Conservation (phyloP, 495 filamentous ascomycete species). For the Aspergillus avenaceus region DNA sequence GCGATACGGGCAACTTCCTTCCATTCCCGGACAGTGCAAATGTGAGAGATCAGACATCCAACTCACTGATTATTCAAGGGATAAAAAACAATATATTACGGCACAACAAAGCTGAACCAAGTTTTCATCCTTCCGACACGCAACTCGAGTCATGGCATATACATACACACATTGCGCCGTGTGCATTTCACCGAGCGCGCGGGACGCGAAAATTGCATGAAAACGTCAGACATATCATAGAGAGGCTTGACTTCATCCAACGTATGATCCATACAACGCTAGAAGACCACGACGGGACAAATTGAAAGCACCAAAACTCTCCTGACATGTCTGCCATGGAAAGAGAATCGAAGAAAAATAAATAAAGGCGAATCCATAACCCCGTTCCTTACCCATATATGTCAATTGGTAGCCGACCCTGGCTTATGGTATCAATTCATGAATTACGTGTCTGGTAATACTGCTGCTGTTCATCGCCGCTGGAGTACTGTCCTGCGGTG, state of each 20-base stretch:
- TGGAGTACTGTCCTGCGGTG: constrained; percentile 17
- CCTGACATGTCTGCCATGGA: constrained; percentile 15
- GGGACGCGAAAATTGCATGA: constrained; percentile 7
- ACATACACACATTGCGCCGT: background rate
- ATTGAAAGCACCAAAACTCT: constrained; percentile 16
- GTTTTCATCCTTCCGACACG: constrained; percentile 7
- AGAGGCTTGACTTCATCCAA: constrained; percentile 7
- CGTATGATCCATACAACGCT: constrained; percentile 3
- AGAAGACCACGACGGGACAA: constrained; percentile 8
- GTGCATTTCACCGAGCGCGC: constrained; percentile 8
- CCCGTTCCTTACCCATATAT: constrained; percentile 13
- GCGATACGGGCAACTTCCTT: no score
- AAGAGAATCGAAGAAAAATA: constrained; percentile 8
- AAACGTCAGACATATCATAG: constrained; percentile 6
- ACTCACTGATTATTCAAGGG: background rate
- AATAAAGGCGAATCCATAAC: constrained; percentile 13
- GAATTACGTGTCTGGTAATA: constrained; percentile 10
- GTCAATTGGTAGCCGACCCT: constrained; percentile 10
- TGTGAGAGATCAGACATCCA: background rate
- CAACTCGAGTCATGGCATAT: constrained; percentile 6
- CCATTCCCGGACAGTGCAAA: background rate
- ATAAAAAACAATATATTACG: constrained; percentile 14
- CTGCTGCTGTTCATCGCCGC: constrained; percentile 21
- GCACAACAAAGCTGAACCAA: constrained; percentile 7
- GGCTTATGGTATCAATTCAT: constrained; percentile 11